Evolutionary conservation across 345 rosid genomes (phyloP), one percentile per base, ranked within the genome.

Genomic region (Eucalyptus tenuipes): DNA sequence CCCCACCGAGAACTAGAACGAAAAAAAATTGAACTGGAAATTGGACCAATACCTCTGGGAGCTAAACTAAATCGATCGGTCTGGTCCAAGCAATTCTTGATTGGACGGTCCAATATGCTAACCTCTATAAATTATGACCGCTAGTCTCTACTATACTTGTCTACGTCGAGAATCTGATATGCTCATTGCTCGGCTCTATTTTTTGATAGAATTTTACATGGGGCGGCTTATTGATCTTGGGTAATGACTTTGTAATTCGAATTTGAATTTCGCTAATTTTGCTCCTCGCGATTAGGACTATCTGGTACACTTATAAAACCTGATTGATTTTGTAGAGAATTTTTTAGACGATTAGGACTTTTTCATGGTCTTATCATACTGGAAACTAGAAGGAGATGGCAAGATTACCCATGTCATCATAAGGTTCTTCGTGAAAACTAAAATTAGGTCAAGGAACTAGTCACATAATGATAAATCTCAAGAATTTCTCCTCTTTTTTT

Each of bases 1-100:
- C 57, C 10, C 57, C 24, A 7, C 1, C 1, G 5, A 48, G 49
- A 48, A 48, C 24, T 7, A 52, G 24, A 52, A 52, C 4, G 1
- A 0, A 18, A 52, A 52, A 14, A 52, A 18, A 3, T 52, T 52
- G 57, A 52, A 52, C 0, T 0, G 0, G 10, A 2, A 52, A 18
- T 0, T 1, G 10, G 10, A 52, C 24, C 24, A 18, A 18, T 52
- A 18, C 24, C 55, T 52, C 4, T 0, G 0, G 1, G 24, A 18
- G 7, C 10, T 7, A 52, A 10, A 52, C 4, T 10, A 18, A 52
- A 52, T 52, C 4, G 10, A 8, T 3, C 1, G 4, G 2, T 52
- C 4, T 1, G 2, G 4, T 18, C 20, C 8, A 2, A 18, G 10
- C 10, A 0, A 52, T 52, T 52, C 9, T 52, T 52, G 5, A 52